A percentile compares a stretch with the other conserved stretches of the same genome.
phyloP scores from a whole-genome alignment of 345 rosid species.

The Cardamine resedifolia region DNA sequence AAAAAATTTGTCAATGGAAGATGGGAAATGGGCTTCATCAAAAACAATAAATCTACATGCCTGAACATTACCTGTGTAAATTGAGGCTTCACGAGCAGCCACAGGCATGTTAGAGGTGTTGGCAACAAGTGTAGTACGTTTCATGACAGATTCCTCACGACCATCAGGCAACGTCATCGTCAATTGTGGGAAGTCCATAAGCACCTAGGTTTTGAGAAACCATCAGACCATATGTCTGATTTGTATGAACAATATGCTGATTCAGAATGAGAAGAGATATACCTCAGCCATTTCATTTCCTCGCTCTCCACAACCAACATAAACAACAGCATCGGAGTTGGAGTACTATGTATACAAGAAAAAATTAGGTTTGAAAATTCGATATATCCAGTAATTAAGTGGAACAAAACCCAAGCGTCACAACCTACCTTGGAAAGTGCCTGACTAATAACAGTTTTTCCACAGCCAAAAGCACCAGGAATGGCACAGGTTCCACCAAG shows the following conservation, averaged over 20 bases:
- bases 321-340: conserved; percentile 95
- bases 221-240: conserved; percentile 10
- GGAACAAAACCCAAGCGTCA: conserved; percentile 7
- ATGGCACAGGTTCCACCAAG: conserved; percentile 99
- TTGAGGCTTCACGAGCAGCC: conserved; percentile 99
- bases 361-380: conserved; percentile 13
- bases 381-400: conserved; percentile 2
- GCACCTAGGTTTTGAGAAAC: conserved; percentile 59
- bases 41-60: conserved; percentile 15
- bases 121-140: conserved; percentile 98
- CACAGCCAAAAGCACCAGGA: conserved; percentile 99
- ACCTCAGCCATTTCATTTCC: conserved; percentile 99
- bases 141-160: conserved; percentile 99
- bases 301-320: conserved; percentile 98
- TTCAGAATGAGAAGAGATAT: conserved; percentile 20
- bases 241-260: conserved; percentile 7
- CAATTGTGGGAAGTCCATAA: conserved; percentile 99
- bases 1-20: neutral
- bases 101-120: conserved; percentile 99
- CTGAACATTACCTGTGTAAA: conserved; percentile 74
- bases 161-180: conserved; percentile 99
- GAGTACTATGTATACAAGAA: conserved; percentile 70
- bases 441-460: conserved; percentile 99
- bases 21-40: conserved; percentile 14
- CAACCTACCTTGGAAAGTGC: conserved; percentile 94